Evolutionary conservation across 805 yeast species (phyloP), one percentile per base, ranked within the genome.

Genomic region (Ogataea pignaliae): DNA sequence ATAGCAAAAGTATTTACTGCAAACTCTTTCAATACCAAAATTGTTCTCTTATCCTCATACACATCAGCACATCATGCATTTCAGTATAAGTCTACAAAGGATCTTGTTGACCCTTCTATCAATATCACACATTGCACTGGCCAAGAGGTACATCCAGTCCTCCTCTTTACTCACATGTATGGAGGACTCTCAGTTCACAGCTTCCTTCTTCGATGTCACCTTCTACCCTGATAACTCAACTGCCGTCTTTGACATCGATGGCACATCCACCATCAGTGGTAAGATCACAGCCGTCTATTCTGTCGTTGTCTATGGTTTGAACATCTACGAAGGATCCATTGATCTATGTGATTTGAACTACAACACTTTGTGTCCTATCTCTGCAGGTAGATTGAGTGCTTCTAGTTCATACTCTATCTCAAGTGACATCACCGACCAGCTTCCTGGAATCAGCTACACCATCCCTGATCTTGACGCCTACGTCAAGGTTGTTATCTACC

Each of bases 391-490:
- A 64, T 77, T 93, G 53, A 95, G 86, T 51, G 73, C 91, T 35
- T 46, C 47, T 21, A 59, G 59, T 43, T 64, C 69, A 29, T 73
- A 81, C 53, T 49, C 56, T 4, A 51, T 88, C 10, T 60, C 71
- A 10, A 43, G 48, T 9, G 63, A 67, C 26, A 57, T 80, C 43
- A 64, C 76, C 4, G 62, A 66, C 11, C 65, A 74, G 46, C 76
- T 93, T 45, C 99, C 99, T 1, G 75, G 81, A 10, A 72, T 93
- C 17, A 97, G 97, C 2, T 93, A 81, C 66, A 81, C 91, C 1
- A 76, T 93, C 42, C 99, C 99, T 0, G 96, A 93, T 64, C 71
- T 93, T 53, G 99, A 93, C 60, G 99, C 97, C 3, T 77, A 85
- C 48, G 97, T 90, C 28, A 71, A 82, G 50, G 90, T 95, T 34